Percentiles rank a stretch among this genome's conserved stretches.
These are phyloP conservation scores for Sungouiella blattae DNA, from an alignment of 805 yeast species.

Conservation along the genomic window DNA sequence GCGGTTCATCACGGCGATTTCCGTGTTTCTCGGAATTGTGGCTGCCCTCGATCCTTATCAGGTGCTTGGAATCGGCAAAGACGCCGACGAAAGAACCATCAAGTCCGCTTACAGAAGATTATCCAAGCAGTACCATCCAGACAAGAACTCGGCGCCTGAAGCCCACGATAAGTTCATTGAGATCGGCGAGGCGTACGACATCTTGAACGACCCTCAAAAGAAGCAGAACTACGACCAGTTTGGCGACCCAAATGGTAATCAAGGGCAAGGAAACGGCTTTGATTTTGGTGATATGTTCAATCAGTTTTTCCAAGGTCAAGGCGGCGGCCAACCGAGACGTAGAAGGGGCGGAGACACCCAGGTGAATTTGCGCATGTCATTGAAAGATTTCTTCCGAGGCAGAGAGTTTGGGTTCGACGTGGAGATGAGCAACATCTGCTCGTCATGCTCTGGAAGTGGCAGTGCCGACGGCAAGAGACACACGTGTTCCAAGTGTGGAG, in stretches of 20 bases:
- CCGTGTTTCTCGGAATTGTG: slow-evolving; percentile 10
- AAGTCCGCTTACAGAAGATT: slow-evolving; percentile 80
- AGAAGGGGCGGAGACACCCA: slow-evolving; percentile 62
- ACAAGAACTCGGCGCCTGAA: slow-evolving; percentile 79
- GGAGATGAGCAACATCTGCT: slow-evolving; percentile 72
- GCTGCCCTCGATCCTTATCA: slow-evolving; percentile 46
- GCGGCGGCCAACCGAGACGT: slow-evolving; percentile 26
- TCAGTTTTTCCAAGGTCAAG: slow-evolving; percentile 42
- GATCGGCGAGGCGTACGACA: slow-evolving; percentile 91
- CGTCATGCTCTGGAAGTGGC: slow-evolving; percentile 79
- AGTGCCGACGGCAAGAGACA: slow-evolving; percentile 72
- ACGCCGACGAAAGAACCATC: slow-evolving; percentile 77
- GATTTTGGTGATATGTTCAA: slow-evolving; percentile 61
- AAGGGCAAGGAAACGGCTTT: slow-evolving; percentile 25
- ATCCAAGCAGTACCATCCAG: slow-evolving; percentile 89
- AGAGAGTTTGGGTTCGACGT: slow-evolving; percentile 54
- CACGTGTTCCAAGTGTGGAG: slow-evolving; percentile 66
- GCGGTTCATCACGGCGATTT: slow-evolving; percentile 2
- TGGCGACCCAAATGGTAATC: slow-evolving; percentile 64
- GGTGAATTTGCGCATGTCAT: slow-evolving; percentile 51
- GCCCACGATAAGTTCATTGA: slow-evolving; percentile 87
- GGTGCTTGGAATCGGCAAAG: slow-evolving; percentile 64
- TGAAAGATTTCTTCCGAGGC: slow-evolving; percentile 74
- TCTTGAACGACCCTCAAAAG: slow-evolving; percentile 69
- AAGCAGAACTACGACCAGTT: slow-evolving; percentile 64